Conservation (phyloP, 2,329 filamentous ascomycete species). For the Scedosporium dehoogii region DNA sequence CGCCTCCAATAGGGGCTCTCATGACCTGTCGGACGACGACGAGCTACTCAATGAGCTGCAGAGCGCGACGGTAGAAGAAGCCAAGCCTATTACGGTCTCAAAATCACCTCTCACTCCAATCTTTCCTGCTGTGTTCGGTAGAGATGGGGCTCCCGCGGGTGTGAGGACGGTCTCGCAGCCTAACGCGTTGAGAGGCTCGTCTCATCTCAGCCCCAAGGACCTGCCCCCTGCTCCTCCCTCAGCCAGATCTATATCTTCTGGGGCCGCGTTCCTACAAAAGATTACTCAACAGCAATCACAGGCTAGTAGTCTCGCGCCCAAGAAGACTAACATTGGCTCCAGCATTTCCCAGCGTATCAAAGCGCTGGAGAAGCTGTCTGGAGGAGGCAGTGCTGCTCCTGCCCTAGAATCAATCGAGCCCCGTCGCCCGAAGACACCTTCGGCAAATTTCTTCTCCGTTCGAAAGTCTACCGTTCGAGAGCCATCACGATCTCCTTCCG, state of each 20-base stretch:
- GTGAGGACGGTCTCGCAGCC: slow-evolving; percentile 39
- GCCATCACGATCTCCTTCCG: slow-evolving; percentile 32
- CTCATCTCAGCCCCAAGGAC: slow-evolving; percentile 35
- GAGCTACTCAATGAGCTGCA: slow-evolving; percentile 78
- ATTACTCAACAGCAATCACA: slow-evolving; percentile 39
- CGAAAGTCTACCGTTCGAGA: slow-evolving; percentile 33
- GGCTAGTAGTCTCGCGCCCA: slow-evolving; percentile 42
- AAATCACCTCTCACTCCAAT: slow-evolving; percentile 73
- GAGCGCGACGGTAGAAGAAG: slow-evolving; percentile 71
- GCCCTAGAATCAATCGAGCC: not conserved
- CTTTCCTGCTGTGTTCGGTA: slow-evolving; percentile 26
- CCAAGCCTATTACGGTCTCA: slow-evolving; percentile 67
- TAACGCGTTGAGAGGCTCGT: slow-evolving; percentile 23
- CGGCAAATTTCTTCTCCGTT: slow-evolving; percentile 50
- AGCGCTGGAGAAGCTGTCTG: slow-evolving; percentile 71
- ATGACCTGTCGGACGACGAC: slow-evolving; percentile 59
- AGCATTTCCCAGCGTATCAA: slow-evolving; percentile 91
- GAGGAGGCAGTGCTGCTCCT: slow-evolving; percentile 20
- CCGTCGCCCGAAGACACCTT: slow-evolving; percentile 27
- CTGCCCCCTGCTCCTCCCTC: slow-evolving; percentile 30
- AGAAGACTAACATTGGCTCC: slow-evolving; percentile 75
- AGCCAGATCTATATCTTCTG: slow-evolving; percentile 45
- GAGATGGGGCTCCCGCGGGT: slow-evolving; percentile 14
- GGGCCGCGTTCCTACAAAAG: slow-evolving; percentile 45
- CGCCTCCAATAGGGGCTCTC: slow-evolving; percentile 13